Percentiles rank a stretch among this genome's conserved stretches.
Evolutionary conservation across 345 rosid species (phyloP).

Genomic region (Eucalyptus microcorys): DNA sequence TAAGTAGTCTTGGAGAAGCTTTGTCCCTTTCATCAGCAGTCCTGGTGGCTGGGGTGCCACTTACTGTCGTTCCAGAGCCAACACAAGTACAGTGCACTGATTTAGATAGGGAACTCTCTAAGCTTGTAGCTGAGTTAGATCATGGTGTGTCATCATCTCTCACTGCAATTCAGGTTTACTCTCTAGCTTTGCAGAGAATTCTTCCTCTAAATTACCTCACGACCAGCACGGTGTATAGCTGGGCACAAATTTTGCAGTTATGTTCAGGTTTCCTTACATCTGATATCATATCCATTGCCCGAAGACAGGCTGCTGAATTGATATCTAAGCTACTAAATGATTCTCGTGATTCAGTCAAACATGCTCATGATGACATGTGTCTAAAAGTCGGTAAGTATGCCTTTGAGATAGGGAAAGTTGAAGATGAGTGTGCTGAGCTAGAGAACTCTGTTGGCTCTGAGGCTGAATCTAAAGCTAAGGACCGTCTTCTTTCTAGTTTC

Average conservation of each 20-base stretch:
- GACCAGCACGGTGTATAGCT: conserved; percentile 61
- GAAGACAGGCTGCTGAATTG: conserved; percentile 70
- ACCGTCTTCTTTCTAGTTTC: conserved; percentile 57
- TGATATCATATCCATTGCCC: conserved; percentile 54
- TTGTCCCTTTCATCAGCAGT: conserved; percentile 79
- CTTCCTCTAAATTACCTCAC: conserved; percentile 74
- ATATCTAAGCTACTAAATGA: conserved; percentile 34
- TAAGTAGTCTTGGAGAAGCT: conserved; percentile 34
- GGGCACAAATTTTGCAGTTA: conserved; percentile 71
- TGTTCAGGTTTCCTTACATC: conserved; percentile 60
- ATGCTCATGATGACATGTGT: conserved; percentile 46
- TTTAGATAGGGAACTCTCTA: conserved; percentile 70
- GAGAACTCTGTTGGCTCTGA: conserved; percentile 47
- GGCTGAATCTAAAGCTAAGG: conserved; percentile 67
- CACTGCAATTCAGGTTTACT: conserved; percentile 52
- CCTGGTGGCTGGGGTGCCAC: conserved; percentile 65
- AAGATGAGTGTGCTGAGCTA: conserved; percentile 49
- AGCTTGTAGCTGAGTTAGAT: conserved; percentile 54
- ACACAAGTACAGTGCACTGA: conserved; percentile 78
- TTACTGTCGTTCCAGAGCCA: conserved; percentile 90
- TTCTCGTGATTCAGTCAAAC: conserved; percentile 36
- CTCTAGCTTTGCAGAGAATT: conserved; percentile 69
- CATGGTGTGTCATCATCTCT: conserved; percentile 56
- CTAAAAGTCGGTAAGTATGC: conserved; percentile 44
- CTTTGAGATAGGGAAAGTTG: conserved; percentile 47